Percentiles rank a stretch among this genome's conserved stretches.
Conservation (phyloP, 345 rosid species). For the Mercurialis annua region DNA sequence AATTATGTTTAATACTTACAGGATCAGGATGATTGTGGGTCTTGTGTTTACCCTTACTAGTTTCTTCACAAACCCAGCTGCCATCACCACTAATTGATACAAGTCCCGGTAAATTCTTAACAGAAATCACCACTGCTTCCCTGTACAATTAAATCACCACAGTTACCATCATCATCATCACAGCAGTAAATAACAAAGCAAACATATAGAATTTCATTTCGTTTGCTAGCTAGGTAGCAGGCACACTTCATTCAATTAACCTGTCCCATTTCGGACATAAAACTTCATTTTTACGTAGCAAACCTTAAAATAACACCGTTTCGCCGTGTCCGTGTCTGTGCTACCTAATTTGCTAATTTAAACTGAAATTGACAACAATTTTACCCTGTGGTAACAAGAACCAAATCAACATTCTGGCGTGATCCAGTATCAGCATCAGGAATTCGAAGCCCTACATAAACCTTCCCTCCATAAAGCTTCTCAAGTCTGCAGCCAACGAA, state of each 20-base stretch:
- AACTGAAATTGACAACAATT: too few species aligned
- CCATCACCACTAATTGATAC: slow-evolving; percentile 63
- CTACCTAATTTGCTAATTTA: background rate
- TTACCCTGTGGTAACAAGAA: slow-evolving; percentile 65
- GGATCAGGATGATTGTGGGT: slow-evolving; percentile 55
- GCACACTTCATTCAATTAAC: too few species aligned
- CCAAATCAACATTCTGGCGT: slow-evolving; percentile 65
- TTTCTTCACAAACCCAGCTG: slow-evolving; percentile 74
- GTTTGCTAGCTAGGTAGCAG: too few species aligned
- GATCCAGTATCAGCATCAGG: slow-evolving; percentile 85
- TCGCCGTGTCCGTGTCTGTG: too few species aligned
- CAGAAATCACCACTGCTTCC: slow-evolving; percentile 67
- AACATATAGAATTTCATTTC: background rate
- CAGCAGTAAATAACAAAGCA: too few species aligned
- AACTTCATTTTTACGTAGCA: too few species aligned
- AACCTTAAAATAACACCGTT: too few species aligned
- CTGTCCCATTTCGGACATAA: too few species aligned
- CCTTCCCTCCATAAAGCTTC: slow-evolving; percentile 83
- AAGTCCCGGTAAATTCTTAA: slow-evolving; percentile 68
- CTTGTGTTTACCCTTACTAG: slow-evolving; percentile 41
- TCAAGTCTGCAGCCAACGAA: slow-evolving; percentile 46
- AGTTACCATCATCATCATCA: background rate
- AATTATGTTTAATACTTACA: slow-evolving; percentile 34
- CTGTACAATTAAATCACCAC: slow-evolving; percentile 45
- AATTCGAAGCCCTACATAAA: slow-evolving; percentile 78